Evolutionary conservation across 331 rosid genomes (phyloP).

Genomic region (Arachis monticola): DNA sequence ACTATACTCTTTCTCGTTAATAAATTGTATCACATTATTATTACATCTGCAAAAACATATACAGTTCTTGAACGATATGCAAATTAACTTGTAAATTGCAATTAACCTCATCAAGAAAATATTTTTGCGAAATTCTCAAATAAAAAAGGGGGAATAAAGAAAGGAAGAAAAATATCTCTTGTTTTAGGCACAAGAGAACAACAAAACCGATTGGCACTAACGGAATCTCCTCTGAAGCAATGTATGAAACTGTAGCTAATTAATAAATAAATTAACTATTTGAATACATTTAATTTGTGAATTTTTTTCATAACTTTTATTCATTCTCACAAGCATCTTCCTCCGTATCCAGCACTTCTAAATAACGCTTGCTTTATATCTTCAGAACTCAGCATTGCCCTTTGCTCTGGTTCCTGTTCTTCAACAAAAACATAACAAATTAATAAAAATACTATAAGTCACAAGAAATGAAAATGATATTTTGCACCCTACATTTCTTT

Average conservation of each 20-base stretch:
- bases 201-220: conserved; percentile 15
- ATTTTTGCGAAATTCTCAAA: not conserved
- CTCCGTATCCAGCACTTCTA: conserved; percentile 93
- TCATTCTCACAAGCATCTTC: conserved; percentile 75
- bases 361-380: conserved; percentile 83
- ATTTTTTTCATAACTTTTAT: too few relatives aligned
- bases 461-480: not conserved
- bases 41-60: conserved; percentile 22
- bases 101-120: not conserved
- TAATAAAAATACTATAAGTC: not conserved
- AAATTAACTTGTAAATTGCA: not conserved
- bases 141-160: too few relatives aligned
- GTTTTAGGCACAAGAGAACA: conserved; percentile 17
- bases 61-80: conserved; percentile 3
- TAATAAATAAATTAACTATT: conserved; percentile 25
- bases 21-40: conserved; percentile 7
- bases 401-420: conserved; percentile 57
- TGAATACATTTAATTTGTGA: not conserved
- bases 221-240: conserved; percentile 34
- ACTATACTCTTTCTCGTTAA: too few relatives aligned
- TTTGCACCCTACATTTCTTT: too few relatives aligned
- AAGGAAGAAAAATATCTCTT: not conserved
- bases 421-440: conserved; percentile 11
- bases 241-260: conserved; percentile 21
- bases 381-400: conserved; percentile 52